Base-by-base conservation (phyloP, 2,329 filamentous ascomycete genomes). In the Pseudopyrenochaeta lycopersici region DNA sequence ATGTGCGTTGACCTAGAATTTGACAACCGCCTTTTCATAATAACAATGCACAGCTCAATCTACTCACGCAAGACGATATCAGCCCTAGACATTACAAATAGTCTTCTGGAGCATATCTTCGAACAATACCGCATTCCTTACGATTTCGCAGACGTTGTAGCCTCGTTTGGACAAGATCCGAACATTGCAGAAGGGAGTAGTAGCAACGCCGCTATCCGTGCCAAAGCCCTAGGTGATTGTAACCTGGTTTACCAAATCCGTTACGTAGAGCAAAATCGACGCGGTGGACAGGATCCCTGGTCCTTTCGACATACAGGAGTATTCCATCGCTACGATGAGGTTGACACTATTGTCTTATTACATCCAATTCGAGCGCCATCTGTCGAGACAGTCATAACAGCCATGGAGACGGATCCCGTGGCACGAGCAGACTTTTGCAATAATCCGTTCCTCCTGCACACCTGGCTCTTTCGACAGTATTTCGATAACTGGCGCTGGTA, bases 21-120 rank as follows among this genome's bases (percentile, higher is more conserved):
- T 4, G 15, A 14, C n/a, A 7, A n/a, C n/a, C 31, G n/a, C 5
- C 29, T 12, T 12, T 38, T 5, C 9, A 10, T 11, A 38, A 17
- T 38, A 38, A 18, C 35, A 38, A 38, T 21, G 17, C n/a, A 9
- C 11, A 49, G 47, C 3, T 49, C 47, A 7, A 35, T 49, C 20
- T 49, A 43, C 31, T 49, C 47, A 2, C 15, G 14, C 29, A 49
- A 18, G 27, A 49, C 47, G 3, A 36, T 49, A 11, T 35, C 47
- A 3, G 39, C 47, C 4, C 27, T 49, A 4, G 39, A 49, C 4
- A 38, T 49, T 15, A 43, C 47, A 6, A n/a, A 9, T 9, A 10
- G 15, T 2, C 17, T 38, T 9, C 17, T 38, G 12, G 17, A 38
- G 4, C 17, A 18, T 3, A 14, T 38, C 5, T 20, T 38, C 14